Evolutionary conservation across 805 yeast species (phyloP), one percentile per base, ranked within the genome.

Genomic region (Myxozyma nipponensis): DNA sequence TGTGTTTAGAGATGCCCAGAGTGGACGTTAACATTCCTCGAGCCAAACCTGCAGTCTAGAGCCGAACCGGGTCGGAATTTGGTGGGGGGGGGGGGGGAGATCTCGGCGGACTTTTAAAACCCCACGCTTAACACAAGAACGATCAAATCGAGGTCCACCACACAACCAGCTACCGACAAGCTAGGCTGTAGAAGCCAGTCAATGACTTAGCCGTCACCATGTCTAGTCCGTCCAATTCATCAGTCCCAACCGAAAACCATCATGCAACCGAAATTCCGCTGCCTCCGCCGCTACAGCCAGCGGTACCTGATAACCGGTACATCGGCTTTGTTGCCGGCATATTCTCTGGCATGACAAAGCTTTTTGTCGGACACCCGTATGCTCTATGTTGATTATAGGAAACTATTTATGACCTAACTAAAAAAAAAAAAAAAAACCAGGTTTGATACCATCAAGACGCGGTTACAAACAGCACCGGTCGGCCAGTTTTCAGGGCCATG

Each of bases 391-490:
- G 7, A 7, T 13, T 28, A 9, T 7, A 28, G 13, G 7, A 28
- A 9, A 28, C 13, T 7, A 13, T 28, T 28, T 9, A 9, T 7
- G 32, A 28, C 7, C 13, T 28, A 3, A 18, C 4, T n/a, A n/a
- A n/a, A n/a, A 28, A 7, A 28, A 7, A 28, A 7, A 28, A 7
- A 28, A 7, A 35, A 7, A 13, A 7, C 15, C 18, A 60, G 64
- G 9, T 86, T 89, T 60, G 96, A 89, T 66, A 86, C 96, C 1
- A 82, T 89, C 57, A 88, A 88, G 63, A 96, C 88, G 17, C 73
- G 96, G 47, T 71, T 88, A 46, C 96, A 88, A 62, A 83, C 88
- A 1, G 78, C 83, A 6, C 81, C 88, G 6, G 75, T 78, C 1
- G 80, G 82, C 0, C 71, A 82, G 44, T 87, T 86, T 72, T 81